Evolutionary conservation across 768 basidiomycete genomes (phyloP).

Genomic region (Fibroporia radiculosa): DNA sequence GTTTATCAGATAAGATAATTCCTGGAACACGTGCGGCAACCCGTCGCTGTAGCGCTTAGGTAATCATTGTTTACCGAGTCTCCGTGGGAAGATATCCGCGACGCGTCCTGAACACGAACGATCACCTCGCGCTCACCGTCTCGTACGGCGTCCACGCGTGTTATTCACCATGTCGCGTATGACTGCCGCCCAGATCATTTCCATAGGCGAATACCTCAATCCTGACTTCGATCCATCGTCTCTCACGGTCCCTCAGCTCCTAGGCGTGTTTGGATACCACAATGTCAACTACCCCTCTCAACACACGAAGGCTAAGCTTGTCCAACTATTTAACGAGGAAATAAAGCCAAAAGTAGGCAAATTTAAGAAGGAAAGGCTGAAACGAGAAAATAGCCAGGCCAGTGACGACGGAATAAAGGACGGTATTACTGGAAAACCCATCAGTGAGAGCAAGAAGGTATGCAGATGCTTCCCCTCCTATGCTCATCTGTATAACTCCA

Average conservation of each 20-base stretch:
- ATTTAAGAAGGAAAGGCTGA: conserved; percentile 55
- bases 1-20: no score
- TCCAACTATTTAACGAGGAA: conserved; percentile 72
- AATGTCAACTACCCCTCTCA: conserved; percentile 67
- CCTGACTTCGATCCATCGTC: conserved; percentile 66
- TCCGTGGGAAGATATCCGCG: conserved; percentile 17
- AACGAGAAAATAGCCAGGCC: conserved; percentile 60
- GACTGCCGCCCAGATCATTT: conserved; percentile 72
- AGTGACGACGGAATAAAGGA: conserved; percentile 81
- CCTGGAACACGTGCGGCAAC: no score
- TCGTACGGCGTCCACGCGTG: conserved; percentile 12
- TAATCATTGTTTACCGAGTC: background rate
- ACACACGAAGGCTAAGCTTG: conserved; percentile 70
- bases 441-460: conserved; percentile 44
- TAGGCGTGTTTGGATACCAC: conserved; percentile 72
- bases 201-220: conserved; percentile 69
- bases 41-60: no score
- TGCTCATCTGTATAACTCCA: conserved; percentile 3
- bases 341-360: conserved; percentile 52
- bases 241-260: conserved; percentile 75
- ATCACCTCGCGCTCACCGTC: conserved; percentile 11
- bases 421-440: conserved; percentile 69
- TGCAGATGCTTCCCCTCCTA: conserved; percentile 5
- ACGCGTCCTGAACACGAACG: conserved; percentile 18
- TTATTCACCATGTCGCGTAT: conserved; percentile 55